A percentile compares a stretch with the other conserved stretches of the same genome.
phyloP scores from a whole-genome alignment of 2,329 filamentous ascomycete genomes.

The Plectosphaerella cucumerina region DNA sequence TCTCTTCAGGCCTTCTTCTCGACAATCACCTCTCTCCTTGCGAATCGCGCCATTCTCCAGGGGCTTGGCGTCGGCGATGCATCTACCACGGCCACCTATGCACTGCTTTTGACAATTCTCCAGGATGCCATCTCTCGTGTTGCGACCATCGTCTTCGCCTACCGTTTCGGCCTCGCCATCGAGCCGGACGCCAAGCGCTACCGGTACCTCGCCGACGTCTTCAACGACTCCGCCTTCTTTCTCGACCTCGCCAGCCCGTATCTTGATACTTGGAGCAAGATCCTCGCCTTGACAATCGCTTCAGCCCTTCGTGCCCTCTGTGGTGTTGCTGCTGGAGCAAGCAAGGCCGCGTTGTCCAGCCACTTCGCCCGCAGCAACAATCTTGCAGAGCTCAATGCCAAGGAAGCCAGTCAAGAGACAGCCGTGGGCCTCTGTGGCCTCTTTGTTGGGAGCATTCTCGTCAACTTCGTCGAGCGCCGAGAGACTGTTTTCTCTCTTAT shows the following conservation, averaged over 20 bases:
- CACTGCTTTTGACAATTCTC: conserved; percentile 76
- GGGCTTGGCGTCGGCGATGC: conserved; percentile 80
- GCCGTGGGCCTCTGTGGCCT: conserved; percentile 86
- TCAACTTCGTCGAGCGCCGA: conserved; percentile 69
- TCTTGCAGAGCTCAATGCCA: conserved; percentile 86
- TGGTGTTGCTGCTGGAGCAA: conserved; percentile 83
- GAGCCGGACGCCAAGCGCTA: conserved; percentile 91
- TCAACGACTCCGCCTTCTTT: conserved; percentile 83
- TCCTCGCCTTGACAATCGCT: conserved; percentile 43
- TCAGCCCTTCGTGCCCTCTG: conserved; percentile 62
- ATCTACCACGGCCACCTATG: conserved; percentile 71
- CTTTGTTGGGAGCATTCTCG: conserved; percentile 76
- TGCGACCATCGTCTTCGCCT: conserved; percentile 82
- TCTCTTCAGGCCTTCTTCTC: conserved; percentile 82
- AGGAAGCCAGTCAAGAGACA: conserved; percentile 94
- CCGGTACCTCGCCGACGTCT: conserved; percentile 78
- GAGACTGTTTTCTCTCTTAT: conserved; percentile 71
- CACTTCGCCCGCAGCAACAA: conserved; percentile 90
- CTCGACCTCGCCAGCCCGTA: conserved; percentile 79
- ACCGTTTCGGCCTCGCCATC: conserved; percentile 74
- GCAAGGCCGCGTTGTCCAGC: conserved; percentile 84
- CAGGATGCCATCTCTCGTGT: conserved; percentile 78
- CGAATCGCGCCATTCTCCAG: conserved; percentile 77
- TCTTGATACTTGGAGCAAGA: conserved; percentile 52
- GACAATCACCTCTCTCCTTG: conserved; percentile 74